These are phyloP conservation scores for Claviceps sp. DNA, from an alignment of 2,329 filamentous ascomycete genomes.

Conservation along the genomic window DNA sequence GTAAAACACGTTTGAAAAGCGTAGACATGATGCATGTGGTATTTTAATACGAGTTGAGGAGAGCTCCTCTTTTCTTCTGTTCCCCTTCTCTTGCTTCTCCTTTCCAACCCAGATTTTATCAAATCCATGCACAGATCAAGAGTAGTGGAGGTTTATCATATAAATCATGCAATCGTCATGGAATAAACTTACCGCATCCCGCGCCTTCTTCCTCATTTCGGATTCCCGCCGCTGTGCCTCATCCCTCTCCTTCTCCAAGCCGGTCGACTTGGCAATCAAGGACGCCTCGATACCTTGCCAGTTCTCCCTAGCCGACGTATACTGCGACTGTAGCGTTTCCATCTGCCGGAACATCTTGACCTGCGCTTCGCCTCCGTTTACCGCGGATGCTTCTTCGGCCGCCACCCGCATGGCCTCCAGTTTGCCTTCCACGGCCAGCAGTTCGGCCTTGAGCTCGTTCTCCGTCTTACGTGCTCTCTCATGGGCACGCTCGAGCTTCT, in stretches of 20 bases:
- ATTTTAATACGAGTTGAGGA: too few species aligned
- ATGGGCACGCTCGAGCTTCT: conserved; percentile 58
- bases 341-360: conserved; percentile 86
- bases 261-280: conserved; percentile 60
- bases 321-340: conserved; percentile 90
- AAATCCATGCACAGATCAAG: too few species aligned
- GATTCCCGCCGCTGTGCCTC: conserved; percentile 72
- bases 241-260: conserved; percentile 80
- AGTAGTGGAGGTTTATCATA: too few species aligned
- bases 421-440: conserved; percentile 69
- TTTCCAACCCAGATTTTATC: background rate
- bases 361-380: conserved; percentile 67
- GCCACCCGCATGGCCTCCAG: conserved; percentile 74
- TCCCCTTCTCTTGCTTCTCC: background rate
- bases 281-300: conserved; percentile 95
- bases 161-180: background rate
- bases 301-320: conserved; percentile 86
- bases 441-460: conserved; percentile 67
- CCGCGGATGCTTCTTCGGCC: conserved; percentile 81
- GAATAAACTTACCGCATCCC: conserved; percentile 55
- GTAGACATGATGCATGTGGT: too few species aligned
- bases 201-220: conserved; percentile 77
- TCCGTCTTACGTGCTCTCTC: conserved; percentile 58
- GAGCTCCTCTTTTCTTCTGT: too few species aligned
- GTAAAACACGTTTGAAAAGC: too few species aligned